Percentiles rank a stretch among this genome's conserved stretches.
Conservation (phyloP, 2,329 filamentous ascomycete genomes). For the Alternaria sp. region DNA sequence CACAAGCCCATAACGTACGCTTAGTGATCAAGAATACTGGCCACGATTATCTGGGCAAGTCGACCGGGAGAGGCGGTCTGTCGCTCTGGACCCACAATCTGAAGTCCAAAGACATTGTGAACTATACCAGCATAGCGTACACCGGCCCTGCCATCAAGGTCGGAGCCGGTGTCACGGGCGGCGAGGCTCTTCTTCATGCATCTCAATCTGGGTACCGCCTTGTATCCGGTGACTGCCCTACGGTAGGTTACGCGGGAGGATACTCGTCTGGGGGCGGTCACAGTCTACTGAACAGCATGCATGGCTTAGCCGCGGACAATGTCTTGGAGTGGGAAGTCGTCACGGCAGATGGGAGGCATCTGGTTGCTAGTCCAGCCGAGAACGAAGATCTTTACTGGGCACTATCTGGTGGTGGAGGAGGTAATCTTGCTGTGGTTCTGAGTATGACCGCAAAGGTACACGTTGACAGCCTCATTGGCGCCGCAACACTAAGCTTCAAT, state of each 20-base stretch:
- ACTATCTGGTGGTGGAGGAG: conserved; percentile 31
- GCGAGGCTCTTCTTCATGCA: neutral
- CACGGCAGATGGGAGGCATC: conserved; percentile 20
- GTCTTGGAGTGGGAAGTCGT: conserved; percentile 35
- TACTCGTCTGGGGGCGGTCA: conserved; percentile 59
- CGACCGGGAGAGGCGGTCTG: conserved; percentile 32
- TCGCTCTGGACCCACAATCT: conserved; percentile 41
- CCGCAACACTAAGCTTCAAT: too few species aligned
- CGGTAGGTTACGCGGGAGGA: conserved; percentile 56
- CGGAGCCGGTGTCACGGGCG: conserved; percentile 28
- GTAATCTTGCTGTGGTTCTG: conserved; percentile 31
- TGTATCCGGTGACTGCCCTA: conserved; percentile 33
- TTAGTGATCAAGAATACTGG: conserved; percentile 30
- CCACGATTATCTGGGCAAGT: conserved; percentile 29
- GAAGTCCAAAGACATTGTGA: conserved; percentile 22
- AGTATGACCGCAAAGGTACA: too few species aligned
- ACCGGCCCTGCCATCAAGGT: conserved; percentile 32
- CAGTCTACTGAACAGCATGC: conserved; percentile 52
- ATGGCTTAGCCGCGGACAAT: conserved; percentile 29
- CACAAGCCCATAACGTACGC: conserved; percentile 21
- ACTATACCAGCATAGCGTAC: conserved; percentile 23
- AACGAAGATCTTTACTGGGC: conserved; percentile 37
- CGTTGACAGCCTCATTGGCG: too few species aligned
- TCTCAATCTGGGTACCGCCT: neutral
- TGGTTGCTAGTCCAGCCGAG: conserved; percentile 22